Evolutionary conservation across 768 basidiomycete species (phyloP).

Genomic region (Podaxis rugospora): DNA sequence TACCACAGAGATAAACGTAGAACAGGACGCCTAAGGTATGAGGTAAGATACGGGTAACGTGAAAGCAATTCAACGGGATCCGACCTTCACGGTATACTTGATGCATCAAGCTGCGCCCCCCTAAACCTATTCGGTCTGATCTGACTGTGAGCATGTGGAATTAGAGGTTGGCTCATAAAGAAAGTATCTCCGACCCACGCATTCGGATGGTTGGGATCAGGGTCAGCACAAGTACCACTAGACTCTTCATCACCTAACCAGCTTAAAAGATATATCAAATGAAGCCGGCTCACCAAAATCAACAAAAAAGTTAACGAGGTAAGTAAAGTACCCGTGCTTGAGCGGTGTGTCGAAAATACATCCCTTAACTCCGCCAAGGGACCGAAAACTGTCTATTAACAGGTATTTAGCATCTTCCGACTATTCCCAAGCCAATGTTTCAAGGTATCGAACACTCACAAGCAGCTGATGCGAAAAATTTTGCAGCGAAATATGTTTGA

Average conservation of each 20-base stretch:
- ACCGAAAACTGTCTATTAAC: too few relatives aligned
- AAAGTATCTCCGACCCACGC: background rate
- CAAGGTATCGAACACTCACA: too few relatives aligned
- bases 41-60: background rate
- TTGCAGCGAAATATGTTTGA: too few relatives aligned
- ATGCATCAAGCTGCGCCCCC: background rate
- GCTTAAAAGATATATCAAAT: too few relatives aligned
- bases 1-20: background rate
- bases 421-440: too few relatives aligned
- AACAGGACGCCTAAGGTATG: background rate
- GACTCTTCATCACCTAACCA: background rate
- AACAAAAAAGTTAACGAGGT: too few relatives aligned
- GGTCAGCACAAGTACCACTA: background rate
- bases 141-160: background rate
- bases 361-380: too few relatives aligned
- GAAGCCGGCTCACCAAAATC: too few relatives aligned
- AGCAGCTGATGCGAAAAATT: too few relatives aligned
- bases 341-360: too few relatives aligned
- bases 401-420: too few relatives aligned
- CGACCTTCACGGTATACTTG: background rate
- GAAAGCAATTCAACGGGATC: background rate
- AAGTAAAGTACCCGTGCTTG: too few relatives aligned
- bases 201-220: background rate
- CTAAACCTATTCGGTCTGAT: background rate
- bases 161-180: background rate